Evolutionary conservation across 495 filamentous ascomycete species (phyloP).

Genomic region (Tetracladium setigerum): DNA sequence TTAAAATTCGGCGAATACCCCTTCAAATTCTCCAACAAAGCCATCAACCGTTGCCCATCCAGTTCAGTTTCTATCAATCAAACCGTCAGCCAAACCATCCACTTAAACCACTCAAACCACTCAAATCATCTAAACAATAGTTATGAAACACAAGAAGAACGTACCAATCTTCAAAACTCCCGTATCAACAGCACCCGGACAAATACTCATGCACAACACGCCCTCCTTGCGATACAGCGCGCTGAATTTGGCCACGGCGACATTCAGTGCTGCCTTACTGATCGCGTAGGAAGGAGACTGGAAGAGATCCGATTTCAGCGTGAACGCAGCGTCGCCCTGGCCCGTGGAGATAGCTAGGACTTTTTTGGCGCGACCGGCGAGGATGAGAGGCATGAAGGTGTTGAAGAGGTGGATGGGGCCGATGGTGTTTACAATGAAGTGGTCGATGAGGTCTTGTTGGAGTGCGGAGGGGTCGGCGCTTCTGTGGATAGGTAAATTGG

Average conservation of each 20-base stretch:
- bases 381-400: conserved; percentile 45
- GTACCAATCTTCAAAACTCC: conserved; percentile 11
- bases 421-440: conserved; percentile 35
- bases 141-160: not conserved
- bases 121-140: conserved; percentile 3
- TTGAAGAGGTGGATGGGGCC: conserved; percentile 44
- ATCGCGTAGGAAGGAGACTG: conserved; percentile 23
- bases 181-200: conserved; percentile 40
- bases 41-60: conserved; percentile 21
- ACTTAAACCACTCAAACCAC: conserved; percentile 3
- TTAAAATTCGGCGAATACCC: conserved; percentile 36
- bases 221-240: conserved; percentile 39
- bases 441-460: conserved; percentile 20
- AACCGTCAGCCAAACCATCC: conserved; percentile 9
- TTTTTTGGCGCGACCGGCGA: conserved; percentile 43
- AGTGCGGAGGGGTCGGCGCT: conserved; percentile 21
- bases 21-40: conserved; percentile 24
- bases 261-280: conserved; percentile 37
- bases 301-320: conserved; percentile 21
- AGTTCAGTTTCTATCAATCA: conserved; percentile 24
- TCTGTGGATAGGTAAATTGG: conserved; percentile 15
- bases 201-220: conserved; percentile 40
- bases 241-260: conserved; percentile 35
- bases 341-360: conserved; percentile 45
- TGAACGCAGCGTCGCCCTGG: conserved; percentile 29